Evolutionary conservation across 495 filamentous ascomycete genomes (phyloP).

Genomic region (Glutinoglossum americanum): DNA sequence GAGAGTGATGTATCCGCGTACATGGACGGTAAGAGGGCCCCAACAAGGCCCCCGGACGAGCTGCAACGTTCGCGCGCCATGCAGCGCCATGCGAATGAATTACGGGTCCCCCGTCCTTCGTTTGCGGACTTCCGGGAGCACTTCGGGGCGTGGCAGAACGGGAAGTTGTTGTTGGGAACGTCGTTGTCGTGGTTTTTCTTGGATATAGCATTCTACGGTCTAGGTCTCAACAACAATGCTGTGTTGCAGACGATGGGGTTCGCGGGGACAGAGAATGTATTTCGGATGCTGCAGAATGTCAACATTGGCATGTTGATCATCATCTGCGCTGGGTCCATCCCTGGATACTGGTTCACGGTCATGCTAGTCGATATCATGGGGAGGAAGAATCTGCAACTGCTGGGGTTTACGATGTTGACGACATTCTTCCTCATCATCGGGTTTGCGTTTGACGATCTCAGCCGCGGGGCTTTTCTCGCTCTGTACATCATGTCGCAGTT

Average conservation of each 20-base stretch:
- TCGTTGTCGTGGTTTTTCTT: constrained; percentile 28
- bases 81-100: constrained; percentile 8
- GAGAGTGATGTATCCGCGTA: not conserved
- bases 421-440: constrained; percentile 28
- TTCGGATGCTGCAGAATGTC: constrained; percentile 8
- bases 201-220: constrained; percentile 35
- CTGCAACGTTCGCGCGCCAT: not conserved
- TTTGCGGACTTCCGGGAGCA: constrained; percentile 1
- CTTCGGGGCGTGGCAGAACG: constrained; percentile 26
- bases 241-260: constrained; percentile 43
- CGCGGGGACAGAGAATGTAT: constrained; percentile 14
- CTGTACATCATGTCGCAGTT: constrained; percentile 38
- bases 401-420: constrained; percentile 25
- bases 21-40: not conserved
- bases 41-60: not conserved
- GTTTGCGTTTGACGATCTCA: constrained; percentile 23
- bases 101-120: constrained; percentile 33
- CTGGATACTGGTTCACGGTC: constrained; percentile 25
- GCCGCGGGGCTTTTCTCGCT: constrained; percentile 19
- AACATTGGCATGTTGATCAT: constrained; percentile 17
- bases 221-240: constrained; percentile 28
- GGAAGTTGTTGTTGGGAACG: constrained; percentile 21
- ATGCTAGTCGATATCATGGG: constrained; percentile 24
- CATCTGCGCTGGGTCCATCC: constrained; percentile 20
- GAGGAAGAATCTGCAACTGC: constrained; percentile 25